Conservation (phyloP, 2,329 filamentous ascomycete genomes). For the Pyrenochaeta sp. region DNA sequence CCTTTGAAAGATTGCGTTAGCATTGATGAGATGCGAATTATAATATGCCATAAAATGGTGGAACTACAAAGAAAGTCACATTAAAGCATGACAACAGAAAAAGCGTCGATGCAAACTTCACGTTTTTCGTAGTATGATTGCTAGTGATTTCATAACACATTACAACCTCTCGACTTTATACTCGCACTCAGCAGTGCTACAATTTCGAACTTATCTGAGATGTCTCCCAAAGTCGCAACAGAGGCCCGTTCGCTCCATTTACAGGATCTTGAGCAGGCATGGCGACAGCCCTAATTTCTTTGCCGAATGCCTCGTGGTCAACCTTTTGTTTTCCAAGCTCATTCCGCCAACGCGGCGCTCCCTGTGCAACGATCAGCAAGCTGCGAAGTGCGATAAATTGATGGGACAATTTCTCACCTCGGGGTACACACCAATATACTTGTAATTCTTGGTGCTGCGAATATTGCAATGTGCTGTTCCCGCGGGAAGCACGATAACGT, state of each 20-base stretch:
- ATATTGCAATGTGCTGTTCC: background rate
- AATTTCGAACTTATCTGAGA: background rate
- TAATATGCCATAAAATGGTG: too few relatives aligned
- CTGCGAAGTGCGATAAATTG: too few relatives aligned
- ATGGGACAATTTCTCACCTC: background rate
- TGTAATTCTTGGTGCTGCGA: background rate
- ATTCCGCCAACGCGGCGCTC: constrained; percentile 2
- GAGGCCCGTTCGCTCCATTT: background rate
- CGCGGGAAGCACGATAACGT: constrained; percentile 4
- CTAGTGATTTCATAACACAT: too few relatives aligned
- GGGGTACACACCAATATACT: background rate
- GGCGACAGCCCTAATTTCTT: background rate
- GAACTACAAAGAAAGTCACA: too few relatives aligned
- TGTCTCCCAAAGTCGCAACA: background rate
- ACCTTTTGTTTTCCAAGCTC: background rate
- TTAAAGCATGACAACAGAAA: too few relatives aligned
- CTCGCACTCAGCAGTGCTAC: background rate
- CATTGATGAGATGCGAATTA: too few relatives aligned
- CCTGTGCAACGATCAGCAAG: too few relatives aligned
- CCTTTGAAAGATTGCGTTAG: too few relatives aligned
- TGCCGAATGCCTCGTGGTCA: background rate
- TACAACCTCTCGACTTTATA: too few relatives aligned
- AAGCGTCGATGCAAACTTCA: too few relatives aligned
- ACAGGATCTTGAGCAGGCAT: constrained; percentile 1
- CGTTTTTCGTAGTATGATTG: too few relatives aligned